Evolutionary conservation across 352 stramenopile species (phyloP).

Genomic region (Pythium sp.): DNA sequence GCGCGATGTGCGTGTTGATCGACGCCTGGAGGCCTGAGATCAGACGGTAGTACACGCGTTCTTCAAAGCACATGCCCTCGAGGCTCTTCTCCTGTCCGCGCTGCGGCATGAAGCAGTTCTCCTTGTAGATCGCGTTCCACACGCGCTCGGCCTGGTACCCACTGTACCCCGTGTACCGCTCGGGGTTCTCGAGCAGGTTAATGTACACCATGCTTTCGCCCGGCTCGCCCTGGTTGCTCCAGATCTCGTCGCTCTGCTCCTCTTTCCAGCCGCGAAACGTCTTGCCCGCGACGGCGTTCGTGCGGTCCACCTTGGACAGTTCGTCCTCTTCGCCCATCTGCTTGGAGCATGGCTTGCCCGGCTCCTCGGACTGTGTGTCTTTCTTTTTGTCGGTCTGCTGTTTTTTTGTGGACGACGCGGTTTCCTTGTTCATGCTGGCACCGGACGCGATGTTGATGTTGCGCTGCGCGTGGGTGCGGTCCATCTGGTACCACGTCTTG

Average conservation of each 20-base stretch:
- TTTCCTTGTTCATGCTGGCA: not conserved
- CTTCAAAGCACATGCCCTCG: conserved; percentile 87
- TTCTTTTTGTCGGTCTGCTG: conserved; percentile 3
- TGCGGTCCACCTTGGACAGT: conserved; percentile 71
- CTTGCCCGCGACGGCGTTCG: conserved; percentile 62
- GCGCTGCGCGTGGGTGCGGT: conserved; percentile 33
- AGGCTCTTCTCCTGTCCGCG: conserved; percentile 50
- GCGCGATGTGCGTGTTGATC: conserved; percentile 93
- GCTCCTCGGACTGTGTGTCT: conserved; percentile 16
- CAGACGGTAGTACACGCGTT: conserved; percentile 96
- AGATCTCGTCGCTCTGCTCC: conserved; percentile 49
- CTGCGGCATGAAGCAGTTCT: conserved; percentile 93
- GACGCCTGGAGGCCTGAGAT: conserved; percentile 95
- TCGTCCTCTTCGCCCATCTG: conserved; percentile 63
- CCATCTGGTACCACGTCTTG: conserved; percentile 67
- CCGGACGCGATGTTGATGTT: not conserved
- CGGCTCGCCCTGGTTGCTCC: conserved; percentile 47
- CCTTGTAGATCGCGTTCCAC: conserved; percentile 97
- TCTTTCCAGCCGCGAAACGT: conserved; percentile 70
- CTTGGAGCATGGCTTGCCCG: conserved; percentile 56
- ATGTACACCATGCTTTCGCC: conserved; percentile 89
- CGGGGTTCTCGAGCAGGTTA: conserved; percentile 96
- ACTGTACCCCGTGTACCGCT: conserved; percentile 98
- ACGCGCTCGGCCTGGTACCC: conserved; percentile 90
- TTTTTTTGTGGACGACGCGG: not conserved